Evolutionary conservation across 2,329 filamentous ascomycete species (phyloP), one percentile per base, ranked within the genome.

Genomic region (Colletotrichum limetticola): DNA sequence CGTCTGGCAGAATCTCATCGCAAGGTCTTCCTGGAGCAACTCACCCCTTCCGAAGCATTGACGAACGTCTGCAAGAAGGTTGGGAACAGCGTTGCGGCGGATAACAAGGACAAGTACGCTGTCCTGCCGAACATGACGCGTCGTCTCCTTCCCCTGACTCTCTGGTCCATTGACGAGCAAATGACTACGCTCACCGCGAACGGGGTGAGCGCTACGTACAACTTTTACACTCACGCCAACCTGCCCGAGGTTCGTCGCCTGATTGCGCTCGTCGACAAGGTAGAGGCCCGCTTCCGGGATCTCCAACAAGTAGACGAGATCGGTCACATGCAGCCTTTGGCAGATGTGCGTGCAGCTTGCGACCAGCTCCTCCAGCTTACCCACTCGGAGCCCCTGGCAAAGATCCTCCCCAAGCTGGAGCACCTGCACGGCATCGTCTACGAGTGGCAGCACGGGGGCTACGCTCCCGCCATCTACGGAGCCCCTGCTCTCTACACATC

Each of bases 221-320:
- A 98, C 82, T 98, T 99, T 81, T 99, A 99, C 82, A 92, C 90
- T 0, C 92, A 97, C 78, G 82, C 92, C 3, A 97, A 98, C 77
- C 84, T 96, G 14, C 81, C 85, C 1, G 94, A 98, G 83, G 91
- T 91, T 11, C 91, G 93, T 73, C 93, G 91, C 74, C 87, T 98
- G 4, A 91, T 97, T 30, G 83, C 81, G 0, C 84, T 98, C 9
- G 86, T 95, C 12, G 88, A 91, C 77, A 90, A 91, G 63, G 90
- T 96, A 58, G 91, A 93, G 78, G 80, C 85, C 59, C 91, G 93
- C 19, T 98, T 98, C 83, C 86, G 87, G 24, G 88, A 93, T 74
- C 90, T 99, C 12, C 90, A 92, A 79, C 82, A 83, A 8, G 83
- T 91, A 1, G 91, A 92, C 74, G 91, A 92, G 77, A 92, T 92